Conservation (phyloP, 805 yeast species). For the Monosporozyma siamensis region DNA sequence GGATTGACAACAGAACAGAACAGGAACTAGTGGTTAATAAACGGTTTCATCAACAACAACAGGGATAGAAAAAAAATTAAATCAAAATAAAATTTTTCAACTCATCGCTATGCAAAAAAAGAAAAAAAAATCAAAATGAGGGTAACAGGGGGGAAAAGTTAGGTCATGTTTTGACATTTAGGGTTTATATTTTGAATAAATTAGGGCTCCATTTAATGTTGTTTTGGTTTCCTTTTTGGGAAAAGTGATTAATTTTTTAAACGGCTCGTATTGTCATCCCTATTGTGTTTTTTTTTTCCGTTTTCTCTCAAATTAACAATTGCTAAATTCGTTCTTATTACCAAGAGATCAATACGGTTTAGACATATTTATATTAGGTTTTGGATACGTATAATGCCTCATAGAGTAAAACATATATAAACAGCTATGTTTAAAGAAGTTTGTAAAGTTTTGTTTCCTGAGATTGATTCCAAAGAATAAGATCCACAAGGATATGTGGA, state of each 20-base stretch:
- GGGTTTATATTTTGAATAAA: neutral
- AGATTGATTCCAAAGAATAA: no score
- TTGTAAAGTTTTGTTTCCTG: no score
- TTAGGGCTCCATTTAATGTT: neutral
- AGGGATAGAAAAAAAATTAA: neutral
- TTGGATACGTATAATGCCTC: no score
- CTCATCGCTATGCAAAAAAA: neutral
- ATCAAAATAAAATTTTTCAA: neutral
- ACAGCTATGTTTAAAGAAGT: no score
- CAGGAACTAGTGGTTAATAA: neutral
- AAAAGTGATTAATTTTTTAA: neutral
- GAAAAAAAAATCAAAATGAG: neutral
- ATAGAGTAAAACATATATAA: no score
- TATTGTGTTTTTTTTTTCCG: neutral
- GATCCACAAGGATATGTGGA: neutral
- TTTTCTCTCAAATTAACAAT: no score
- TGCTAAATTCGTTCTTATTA: no score
- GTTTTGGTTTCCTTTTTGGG: neutral
- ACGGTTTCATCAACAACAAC: neutral
- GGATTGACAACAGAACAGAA: neutral
- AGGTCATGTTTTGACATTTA: neutral
- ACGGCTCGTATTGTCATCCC: constrained; percentile 1
- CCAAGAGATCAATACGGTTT: neutral
- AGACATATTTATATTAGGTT: no score
- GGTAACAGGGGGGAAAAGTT: neutral